Evolutionary conservation across 2,329 filamentous ascomycete genomes (phyloP), one percentile per base, ranked within the genome.

Genomic region (Zymoseptoria crescenta): DNA sequence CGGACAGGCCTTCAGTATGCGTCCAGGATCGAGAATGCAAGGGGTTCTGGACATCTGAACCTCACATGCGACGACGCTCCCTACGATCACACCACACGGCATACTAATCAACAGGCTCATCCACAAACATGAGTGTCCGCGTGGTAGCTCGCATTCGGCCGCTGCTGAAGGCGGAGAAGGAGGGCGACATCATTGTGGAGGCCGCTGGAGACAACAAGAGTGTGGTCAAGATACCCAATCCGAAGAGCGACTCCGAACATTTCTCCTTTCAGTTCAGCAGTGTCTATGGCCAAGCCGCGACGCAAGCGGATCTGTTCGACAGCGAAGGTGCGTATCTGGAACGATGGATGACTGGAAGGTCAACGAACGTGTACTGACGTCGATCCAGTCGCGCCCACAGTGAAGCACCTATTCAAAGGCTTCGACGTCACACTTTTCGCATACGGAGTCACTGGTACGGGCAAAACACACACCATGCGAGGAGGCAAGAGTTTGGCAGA

Each of bases 371-470:
- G 41, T n/a, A 58, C 55, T 62, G 35, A 64, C 35, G 57, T 68
- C 30, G 28, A 2, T 51, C 63, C 73, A 96, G 92, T 97, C 66
- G 82, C 90, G 49, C 91, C 93, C 1, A 91, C 92, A 55, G 80
- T 96, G 63, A 96, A 96, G 73, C 88, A 94, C 57, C 84, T 97
- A 8, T 96, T 97, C 76, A 87, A 96, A 72, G 94, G 94, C 57
- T 99, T 96, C 82, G 99, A 99, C 83, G 94, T 99, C 60, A 99
- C 94, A 3, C 84, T 99, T 48, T 80, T 99, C 69, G 94, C 94
- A 49, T 99, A 99, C 70, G 94, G 94, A 65, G 94, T 99, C 77
- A 99, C 94, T 19, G 95, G 94, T 56, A 92, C 94, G 5, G 94
- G 94, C 67, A 99, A 99, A 77, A 97, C 94, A 4, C 96, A 96